Evolutionary conservation across 169 alveolate species (phyloP).

Genomic region (Plasmodium falciparum): DNA sequence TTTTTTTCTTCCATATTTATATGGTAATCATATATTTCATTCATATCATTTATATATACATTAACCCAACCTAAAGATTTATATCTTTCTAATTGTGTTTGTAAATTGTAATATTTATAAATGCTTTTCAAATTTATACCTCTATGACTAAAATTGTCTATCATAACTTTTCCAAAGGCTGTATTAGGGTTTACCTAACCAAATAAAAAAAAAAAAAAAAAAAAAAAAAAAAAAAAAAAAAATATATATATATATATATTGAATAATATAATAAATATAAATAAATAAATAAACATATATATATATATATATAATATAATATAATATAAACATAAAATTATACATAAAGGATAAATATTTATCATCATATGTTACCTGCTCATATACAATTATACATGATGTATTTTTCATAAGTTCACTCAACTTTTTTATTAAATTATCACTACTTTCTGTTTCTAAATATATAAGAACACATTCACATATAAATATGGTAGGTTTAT

Average conservation of each 20-base stretch:
- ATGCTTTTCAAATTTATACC: conserved; percentile 63
- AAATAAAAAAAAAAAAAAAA: not conserved
- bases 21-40: conserved; percentile 78
- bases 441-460: conserved; percentile 71
- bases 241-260: not conserved
- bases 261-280: not conserved
- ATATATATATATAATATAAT: not conserved
- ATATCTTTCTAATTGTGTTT: conserved; percentile 35
- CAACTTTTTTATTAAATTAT: conserved; percentile 39
- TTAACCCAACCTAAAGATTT: conserved; percentile 77
- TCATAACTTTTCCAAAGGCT: conserved; percentile 76
- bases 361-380: conserved; percentile 43
- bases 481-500: conserved; percentile 75
- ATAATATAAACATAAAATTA: not conserved
- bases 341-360: not conserved
- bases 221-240: not conserved
- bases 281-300: not conserved
- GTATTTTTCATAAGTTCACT: conserved; percentile 65
- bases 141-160: conserved; percentile 64
- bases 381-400: conserved; percentile 74
- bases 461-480: conserved; percentile 81
- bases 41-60: conserved; percentile 78
- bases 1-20: conserved; percentile 67
- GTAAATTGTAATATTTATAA: conserved; percentile 52
- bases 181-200: conserved; percentile 65